A percentile compares a stretch with the other conserved stretches of the same genome.
These are phyloP conservation scores for Diaporthe sp. DNA, from an alignment of 2,329 filamentous ascomycete species.

Conservation along the genomic window DNA sequence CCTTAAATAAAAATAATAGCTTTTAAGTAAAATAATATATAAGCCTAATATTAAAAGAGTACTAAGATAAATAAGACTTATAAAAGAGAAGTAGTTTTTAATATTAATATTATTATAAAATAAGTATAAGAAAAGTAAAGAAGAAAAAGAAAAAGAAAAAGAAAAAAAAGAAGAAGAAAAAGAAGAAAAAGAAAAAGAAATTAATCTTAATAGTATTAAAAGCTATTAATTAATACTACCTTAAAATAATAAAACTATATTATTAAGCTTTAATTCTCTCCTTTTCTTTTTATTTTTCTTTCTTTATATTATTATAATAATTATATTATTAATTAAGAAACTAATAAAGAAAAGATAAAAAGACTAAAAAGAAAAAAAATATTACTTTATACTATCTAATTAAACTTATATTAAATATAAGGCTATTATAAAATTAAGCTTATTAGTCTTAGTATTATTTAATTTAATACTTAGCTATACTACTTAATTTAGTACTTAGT, in stretches of 20 bases:
- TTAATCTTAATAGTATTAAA: slow-evolving; percentile 6
- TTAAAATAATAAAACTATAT: background rate
- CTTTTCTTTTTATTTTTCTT: background rate
- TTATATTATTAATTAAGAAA: background rate
- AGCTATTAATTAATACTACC: background rate
- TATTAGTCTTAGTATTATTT: background rate
- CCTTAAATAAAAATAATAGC: background rate
- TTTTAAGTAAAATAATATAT: background rate
- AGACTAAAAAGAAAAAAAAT: background rate
- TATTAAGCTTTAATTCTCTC: background rate
- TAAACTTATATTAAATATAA: background rate
- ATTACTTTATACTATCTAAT: background rate
- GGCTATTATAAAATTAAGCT: background rate
- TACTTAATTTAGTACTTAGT: background rate
- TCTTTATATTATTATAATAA: background rate
- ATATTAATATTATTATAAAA: background rate
- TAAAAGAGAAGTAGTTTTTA: background rate
- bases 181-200: no score
- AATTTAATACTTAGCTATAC: background rate
- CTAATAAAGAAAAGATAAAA: background rate
- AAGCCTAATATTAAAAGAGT: background rate
- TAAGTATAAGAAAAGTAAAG: background rate
- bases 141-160: no score
- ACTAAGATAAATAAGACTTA: background rate
- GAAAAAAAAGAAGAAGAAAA: no score